Evolutionary conservation across 768 basidiomycete species (phyloP).

Genomic region (Leccinum subgranulosum): DNA sequence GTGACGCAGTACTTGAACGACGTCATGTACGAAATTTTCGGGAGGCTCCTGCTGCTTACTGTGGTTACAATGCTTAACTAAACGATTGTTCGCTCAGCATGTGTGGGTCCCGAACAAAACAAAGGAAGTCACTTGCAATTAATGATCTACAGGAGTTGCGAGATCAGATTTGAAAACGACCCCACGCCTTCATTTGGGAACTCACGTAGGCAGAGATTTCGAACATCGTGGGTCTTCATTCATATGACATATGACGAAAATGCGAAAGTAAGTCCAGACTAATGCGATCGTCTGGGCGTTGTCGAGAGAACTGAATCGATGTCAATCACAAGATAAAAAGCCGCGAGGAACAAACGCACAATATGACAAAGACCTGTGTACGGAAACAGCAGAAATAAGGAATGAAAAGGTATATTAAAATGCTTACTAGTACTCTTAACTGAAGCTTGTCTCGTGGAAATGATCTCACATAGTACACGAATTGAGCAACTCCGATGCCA

Average conservation of each 20-base stretch:
- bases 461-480: constrained; percentile 5
- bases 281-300: neutral
- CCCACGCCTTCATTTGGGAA: neutral
- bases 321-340: neutral
- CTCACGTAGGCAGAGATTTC: constrained; percentile 4
- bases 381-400: neutral
- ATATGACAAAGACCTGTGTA: constrained; percentile 6
- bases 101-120: neutral
- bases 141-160: neutral
- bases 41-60: constrained; percentile 2
- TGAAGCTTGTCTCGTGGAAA: constrained; percentile 15
- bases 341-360: neutral
- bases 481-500: neutral
- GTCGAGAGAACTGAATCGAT: constrained; percentile 5
- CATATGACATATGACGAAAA: constrained; percentile 11
- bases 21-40: neutral
- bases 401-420: neutral
- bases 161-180: neutral
- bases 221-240: neutral
- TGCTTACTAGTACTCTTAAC: constrained; percentile 15
- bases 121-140: neutral
- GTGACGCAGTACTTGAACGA: constrained; percentile 12
- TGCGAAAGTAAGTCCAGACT: neutral
- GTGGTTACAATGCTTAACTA: neutral
- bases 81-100: neutral